Evolutionary conservation across 371 early-diverging fungal genomes (phyloP).

Genomic region (Mortierella sp.): DNA sequence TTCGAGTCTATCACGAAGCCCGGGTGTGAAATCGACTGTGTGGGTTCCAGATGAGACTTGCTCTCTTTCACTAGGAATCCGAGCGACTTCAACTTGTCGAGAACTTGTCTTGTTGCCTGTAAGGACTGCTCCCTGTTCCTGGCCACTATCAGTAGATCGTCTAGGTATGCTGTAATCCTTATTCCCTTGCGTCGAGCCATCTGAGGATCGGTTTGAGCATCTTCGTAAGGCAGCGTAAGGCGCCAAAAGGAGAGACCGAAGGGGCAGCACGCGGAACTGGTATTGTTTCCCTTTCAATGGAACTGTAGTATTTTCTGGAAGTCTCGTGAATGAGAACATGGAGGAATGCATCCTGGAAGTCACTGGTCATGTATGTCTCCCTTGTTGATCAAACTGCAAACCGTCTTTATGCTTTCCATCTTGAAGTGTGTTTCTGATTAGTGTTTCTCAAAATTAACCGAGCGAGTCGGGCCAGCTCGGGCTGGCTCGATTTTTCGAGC

Average conservation of each 20-base stretch:
- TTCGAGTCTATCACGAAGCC: slow-evolving; percentile 24
- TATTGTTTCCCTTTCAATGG: slow-evolving; percentile 26
- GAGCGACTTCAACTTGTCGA: background rate
- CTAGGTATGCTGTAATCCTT: slow-evolving; percentile 8
- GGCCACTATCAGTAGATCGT: slow-evolving; percentile 2
- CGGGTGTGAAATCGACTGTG: slow-evolving; percentile 24
- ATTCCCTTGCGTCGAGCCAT: slow-evolving; percentile 26
- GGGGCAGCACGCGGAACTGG: slow-evolving; percentile 38
- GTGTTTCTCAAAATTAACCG: no score
- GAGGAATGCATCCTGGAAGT: slow-evolving; percentile 1
- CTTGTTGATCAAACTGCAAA: no score
- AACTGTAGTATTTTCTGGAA: slow-evolving; percentile 24
- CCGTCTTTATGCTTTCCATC: no score
- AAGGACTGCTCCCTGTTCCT: background rate
- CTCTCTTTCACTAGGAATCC: slow-evolving; percentile 30
- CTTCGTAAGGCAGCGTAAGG: slow-evolving; percentile 43
- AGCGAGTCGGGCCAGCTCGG: no score
- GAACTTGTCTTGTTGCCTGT: background rate
- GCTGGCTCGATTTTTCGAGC: no score
- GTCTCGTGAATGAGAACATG: slow-evolving; percentile 18
- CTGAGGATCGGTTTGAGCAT: slow-evolving; percentile 25
- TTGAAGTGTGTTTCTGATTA: no score
- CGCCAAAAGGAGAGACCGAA: slow-evolving; percentile 37
- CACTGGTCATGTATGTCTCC: background rate
- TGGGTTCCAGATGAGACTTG: slow-evolving; percentile 30